Evolutionary conservation across 2,329 filamentous ascomycete species (phyloP).

Genomic region (Nigrospora sphaerica): DNA sequence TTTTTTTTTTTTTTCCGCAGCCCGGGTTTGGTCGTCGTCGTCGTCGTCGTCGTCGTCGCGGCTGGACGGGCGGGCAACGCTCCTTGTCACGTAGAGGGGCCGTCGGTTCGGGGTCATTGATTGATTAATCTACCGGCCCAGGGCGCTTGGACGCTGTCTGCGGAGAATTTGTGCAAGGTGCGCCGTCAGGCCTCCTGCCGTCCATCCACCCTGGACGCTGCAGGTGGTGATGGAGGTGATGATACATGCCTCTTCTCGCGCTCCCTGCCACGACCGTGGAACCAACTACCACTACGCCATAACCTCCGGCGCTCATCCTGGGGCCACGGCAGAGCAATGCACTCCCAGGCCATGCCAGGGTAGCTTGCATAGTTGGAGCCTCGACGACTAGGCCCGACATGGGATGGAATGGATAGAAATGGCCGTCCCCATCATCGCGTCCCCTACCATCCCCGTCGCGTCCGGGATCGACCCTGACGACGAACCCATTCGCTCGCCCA

Average conservation of each 20-base stretch:
- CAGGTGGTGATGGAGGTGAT: too few species aligned
- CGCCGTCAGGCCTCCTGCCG: too few species aligned
- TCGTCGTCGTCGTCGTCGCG: too few species aligned
- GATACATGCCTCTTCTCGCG: too few species aligned
- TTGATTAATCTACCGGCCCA: neutral
- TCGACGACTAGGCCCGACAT: neutral
- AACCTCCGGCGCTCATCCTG: too few species aligned
- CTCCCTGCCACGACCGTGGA: too few species aligned
- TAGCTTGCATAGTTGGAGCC: neutral
- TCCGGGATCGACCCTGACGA: constrained; percentile 1
- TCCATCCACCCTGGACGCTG: too few species aligned
- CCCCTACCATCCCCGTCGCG: neutral
- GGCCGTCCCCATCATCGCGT: neutral
- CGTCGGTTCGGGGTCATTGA: neutral
- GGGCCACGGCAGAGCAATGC: constrained; percentile 1
- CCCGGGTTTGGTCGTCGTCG: too few species aligned
- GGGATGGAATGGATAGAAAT: neutral
- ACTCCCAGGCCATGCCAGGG: constrained; percentile 1
- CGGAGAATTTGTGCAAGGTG: constrained; percentile 1
- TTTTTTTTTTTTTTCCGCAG: too few species aligned
- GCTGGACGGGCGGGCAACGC: neutral
- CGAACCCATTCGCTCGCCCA: too few species aligned
- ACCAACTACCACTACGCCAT: too few species aligned
- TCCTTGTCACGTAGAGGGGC: neutral
- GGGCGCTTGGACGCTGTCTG: neutral